Percentiles rank a stretch among this genome's conserved stretches.
Evolutionary conservation across 805 yeast genomes (phyloP).

Genomic region (Blastobotrys muscicola): DNA sequence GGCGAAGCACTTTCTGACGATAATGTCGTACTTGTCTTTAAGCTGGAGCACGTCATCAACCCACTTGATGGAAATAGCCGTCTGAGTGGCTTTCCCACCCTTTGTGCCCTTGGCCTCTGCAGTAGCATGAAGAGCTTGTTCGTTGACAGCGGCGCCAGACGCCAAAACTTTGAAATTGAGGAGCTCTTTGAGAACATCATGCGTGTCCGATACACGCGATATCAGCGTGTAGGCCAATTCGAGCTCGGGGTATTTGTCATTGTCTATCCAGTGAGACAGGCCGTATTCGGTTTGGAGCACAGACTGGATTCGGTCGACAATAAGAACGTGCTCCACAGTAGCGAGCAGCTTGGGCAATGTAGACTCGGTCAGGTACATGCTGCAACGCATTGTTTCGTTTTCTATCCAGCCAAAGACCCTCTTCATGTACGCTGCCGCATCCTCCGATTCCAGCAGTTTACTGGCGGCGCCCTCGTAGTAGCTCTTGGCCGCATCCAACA

Average conservation of each 20-base stretch:
- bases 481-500: constrained; percentile 43
- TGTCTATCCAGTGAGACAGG: constrained; percentile 44
- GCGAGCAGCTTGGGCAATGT: constrained; percentile 46
- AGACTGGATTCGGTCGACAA: constrained; percentile 46
- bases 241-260: constrained; percentile 37
- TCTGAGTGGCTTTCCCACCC: constrained; percentile 18
- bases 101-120: constrained; percentile 13
- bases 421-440: constrained; percentile 49
- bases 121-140: constrained; percentile 12
- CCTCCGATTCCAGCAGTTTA: constrained; percentile 33
- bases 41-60: constrained; percentile 45
- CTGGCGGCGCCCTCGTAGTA: constrained; percentile 44
- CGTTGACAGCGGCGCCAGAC: constrained; percentile 37
- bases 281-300: constrained; percentile 48
- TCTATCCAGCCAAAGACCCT: constrained; percentile 43
- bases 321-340: constrained; percentile 50
- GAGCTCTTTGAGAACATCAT: constrained; percentile 39
- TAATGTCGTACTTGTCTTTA: constrained; percentile 40
- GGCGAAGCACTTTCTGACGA: constrained; percentile 41
- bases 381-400: constrained; percentile 53
- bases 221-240: constrained; percentile 40
- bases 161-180: constrained; percentile 32
- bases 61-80: constrained; percentile 60
- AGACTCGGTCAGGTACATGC: constrained; percentile 42
- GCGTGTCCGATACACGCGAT: constrained; percentile 44